phyloP scores from a whole-genome alignment of 225 moss, liverwort and hornwort genomes.

The Pseudisothecium myosuroides region DNA sequence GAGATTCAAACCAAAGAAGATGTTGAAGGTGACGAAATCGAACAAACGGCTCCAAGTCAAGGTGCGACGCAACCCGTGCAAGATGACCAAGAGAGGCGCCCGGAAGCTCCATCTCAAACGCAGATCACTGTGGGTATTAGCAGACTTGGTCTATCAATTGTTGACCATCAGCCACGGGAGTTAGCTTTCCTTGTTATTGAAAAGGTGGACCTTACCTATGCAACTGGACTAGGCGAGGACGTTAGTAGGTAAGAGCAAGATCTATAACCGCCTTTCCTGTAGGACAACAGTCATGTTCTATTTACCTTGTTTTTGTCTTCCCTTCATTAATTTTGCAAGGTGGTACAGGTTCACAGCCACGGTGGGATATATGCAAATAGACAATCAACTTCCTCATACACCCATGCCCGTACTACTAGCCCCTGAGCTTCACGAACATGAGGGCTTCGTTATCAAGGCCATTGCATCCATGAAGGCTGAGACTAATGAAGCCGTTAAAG shows the following conservation, averaged over 20 bases:
- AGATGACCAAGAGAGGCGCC: constrained; percentile 11
- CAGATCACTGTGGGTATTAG: constrained; percentile 32
- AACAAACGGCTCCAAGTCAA: constrained; percentile 14
- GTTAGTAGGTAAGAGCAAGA: constrained; percentile 54
- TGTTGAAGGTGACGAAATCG: constrained; percentile 39
- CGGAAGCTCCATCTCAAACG: constrained; percentile 36
- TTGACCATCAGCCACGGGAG: constrained; percentile 70
- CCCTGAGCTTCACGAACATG: constrained; percentile 51
- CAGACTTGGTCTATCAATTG: constrained; percentile 50
- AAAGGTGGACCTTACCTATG: constrained; percentile 45
- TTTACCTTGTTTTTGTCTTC: not conserved
- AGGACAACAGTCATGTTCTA: not conserved
- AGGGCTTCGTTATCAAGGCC: constrained; percentile 55
- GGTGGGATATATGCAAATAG: constrained; percentile 68
- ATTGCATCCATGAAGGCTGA: constrained; percentile 59
- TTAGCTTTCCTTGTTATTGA: constrained; percentile 54
- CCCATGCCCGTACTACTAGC: constrained; percentile 84
- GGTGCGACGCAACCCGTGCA: constrained; percentile 13
- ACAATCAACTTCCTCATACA: constrained; percentile 87
- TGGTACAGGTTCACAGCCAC: constrained; percentile 55
- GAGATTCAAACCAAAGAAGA: constrained; percentile 13
- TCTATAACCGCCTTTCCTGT: not conserved
- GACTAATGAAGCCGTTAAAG: constrained; percentile 39
- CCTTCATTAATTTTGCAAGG: not conserved
- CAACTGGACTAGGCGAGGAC: constrained; percentile 61